Base-by-base conservation (phyloP, 2,329 filamentous ascomycete species). In the Ophiostoma sp. region DNA sequence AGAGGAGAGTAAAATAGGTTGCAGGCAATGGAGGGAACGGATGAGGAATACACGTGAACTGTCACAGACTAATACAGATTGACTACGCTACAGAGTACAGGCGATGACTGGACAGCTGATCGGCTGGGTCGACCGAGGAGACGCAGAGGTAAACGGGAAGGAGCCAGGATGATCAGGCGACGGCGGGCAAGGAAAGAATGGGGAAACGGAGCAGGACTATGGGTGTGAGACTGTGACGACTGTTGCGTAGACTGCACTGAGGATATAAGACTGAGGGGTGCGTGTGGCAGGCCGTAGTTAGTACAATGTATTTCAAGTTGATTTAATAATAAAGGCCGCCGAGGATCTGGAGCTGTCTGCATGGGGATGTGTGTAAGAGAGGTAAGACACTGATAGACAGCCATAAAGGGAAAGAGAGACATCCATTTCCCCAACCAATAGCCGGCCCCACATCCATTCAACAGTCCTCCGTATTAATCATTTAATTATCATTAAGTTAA, bases 361-460 rank as follows among this genome's bases (percentile, higher is more conserved):
- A 27, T 27, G 27, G 27, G 27, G 27, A 27, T 27, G 27, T 27
- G 27, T 27, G 27, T 27, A 27, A 27, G 27, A 27, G 27, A 27
- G 27, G 55, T 60, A 60, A 60, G 55, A 60, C 55, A 60, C 27
- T 18, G 55, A 12, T 11, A 40, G n/a, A 62, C 8, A 9, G 47
- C 66, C 60, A 47, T 47, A 66, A 38, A 44, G 45, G 68, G 68
- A 60, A 66, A 66, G 68, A 63, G 49, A 18, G 40, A 38, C 60
- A 41, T 41, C 40, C 60, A 63, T 55, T 67, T 67, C 62, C 66
- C 68, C 68, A 66, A 69, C 67, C 68, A 66, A 69, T 63, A 63
- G 66, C 44, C 52, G 66, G 63, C 62, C 66, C 68, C 68, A 65
- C 68, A 40, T 18, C 27, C 44, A 42, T 44, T 64, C 63, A 44